Base-by-base conservation (phyloP, 495 filamentous ascomycete species). In the Echria macrotheca region DNA sequence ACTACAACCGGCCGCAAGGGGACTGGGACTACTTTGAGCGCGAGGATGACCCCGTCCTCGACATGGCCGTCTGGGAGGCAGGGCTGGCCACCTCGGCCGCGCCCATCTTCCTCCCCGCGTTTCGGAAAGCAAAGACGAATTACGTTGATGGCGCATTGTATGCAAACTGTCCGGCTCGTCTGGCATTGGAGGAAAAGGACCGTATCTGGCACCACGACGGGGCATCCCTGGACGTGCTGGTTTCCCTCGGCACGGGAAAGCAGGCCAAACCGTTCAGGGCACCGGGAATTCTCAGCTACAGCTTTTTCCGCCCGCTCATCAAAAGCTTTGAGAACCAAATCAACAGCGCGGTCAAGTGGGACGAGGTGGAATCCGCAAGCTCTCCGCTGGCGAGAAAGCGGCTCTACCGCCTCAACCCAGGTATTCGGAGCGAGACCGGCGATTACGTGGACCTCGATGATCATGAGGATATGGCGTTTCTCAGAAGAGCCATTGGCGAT, bases 1-100 rank as follows among this genome's bases (percentile, higher is more conserved):
- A 52, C 32, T 52, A 52, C 17, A 52, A 52, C 49, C 18, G 49
- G 2, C 40, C 49, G 3, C 14, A 33, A 3, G 37, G 28, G 4
- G 43, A 22, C 18, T 46, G 35, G 36, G 11, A 22, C 1, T 15
- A 18, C 12, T 52, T 52, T 22, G 32, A 52, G 7, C 39, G 40
- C 6, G 32, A 39, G 10, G 47, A 52, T 22, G 32, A 45, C 32
- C 11, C 41, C 7, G 2, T 1, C 15, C 32, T 5, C 7, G 47
- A 50, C 26, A 42, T 52, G 21, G 23, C 8, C 2, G 44, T 39
- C 40, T 45, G 40, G 32, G 40, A 52, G 19, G 41, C 40, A 19
- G 49, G 14, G 4, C 14, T 44, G 10, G 49, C 49, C 12, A 52
- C 49, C 4, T 36, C 40, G 3, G 49, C 49, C 3, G 41, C 49